Evolutionary conservation across 2,329 filamentous ascomycete species (phyloP).

Genomic region (Neopestalotiopsis sp.): DNA sequence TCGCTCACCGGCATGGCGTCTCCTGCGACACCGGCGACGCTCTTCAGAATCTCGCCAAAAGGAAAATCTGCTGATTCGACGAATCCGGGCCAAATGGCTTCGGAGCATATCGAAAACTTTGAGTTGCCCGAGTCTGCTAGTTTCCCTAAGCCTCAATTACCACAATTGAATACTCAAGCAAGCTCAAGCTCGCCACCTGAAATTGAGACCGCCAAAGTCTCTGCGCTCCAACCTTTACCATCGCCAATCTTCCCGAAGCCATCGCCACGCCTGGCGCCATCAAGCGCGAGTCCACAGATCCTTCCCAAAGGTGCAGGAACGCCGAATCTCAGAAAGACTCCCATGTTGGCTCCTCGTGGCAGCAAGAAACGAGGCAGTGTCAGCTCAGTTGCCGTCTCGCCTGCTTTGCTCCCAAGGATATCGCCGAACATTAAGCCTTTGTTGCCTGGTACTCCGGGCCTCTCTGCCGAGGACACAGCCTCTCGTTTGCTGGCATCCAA

Average conservation of each 20-base stretch:
- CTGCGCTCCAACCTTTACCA: conserved; percentile 53
- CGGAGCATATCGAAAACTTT: conserved; percentile 61
- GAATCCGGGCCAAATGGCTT: conserved; percentile 46
- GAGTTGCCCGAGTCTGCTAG: conserved; percentile 76
- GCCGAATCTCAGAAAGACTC: conserved; percentile 56
- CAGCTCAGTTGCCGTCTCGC: conserved; percentile 78
- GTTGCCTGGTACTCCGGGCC: conserved; percentile 65
- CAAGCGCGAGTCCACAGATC: conserved; percentile 70
- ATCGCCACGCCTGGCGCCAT: conserved; percentile 48
- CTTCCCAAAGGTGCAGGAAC: conserved; percentile 54
- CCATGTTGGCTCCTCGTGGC: conserved; percentile 59
- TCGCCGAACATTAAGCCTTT: conserved; percentile 94
- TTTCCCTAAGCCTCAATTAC: conserved; percentile 49
- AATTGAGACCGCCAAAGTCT: conserved; percentile 51
- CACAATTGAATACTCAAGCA: conserved; percentile 56
- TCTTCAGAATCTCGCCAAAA: conserved; percentile 76
- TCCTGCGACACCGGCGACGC: conserved; percentile 83
- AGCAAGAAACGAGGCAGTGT: conserved; percentile 74
- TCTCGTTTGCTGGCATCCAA: conserved; percentile 87
- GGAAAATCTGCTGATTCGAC: conserved; percentile 50
- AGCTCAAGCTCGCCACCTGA: conserved; percentile 48
- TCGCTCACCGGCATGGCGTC: conserved; percentile 50
- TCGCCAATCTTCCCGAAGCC: conserved; percentile 53
- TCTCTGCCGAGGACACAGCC: conserved; percentile 62
- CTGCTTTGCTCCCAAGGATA: conserved; percentile 85